Evolutionary conservation across 225 moss, liverwort and hornwort genomes (phyloP).

Genomic region (Lunularia cruciata): DNA sequence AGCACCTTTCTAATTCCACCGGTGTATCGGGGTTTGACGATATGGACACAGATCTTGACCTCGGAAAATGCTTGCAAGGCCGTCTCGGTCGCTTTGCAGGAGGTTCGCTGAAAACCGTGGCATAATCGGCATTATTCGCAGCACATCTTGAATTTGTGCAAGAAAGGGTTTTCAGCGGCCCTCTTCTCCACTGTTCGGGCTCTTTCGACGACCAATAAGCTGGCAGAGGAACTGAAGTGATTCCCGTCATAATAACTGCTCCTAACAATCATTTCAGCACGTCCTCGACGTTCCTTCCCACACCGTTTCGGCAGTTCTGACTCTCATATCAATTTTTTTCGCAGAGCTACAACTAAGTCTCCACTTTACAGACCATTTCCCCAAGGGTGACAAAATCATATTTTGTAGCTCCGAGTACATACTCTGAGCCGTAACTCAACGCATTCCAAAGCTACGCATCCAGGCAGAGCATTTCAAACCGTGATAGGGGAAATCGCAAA

Average conservation of each 20-base stretch:
- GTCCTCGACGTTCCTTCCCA: background rate
- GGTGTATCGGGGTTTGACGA: conserved; percentile 16
- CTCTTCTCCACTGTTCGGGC: conserved; percentile 25
- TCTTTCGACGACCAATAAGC: conserved; percentile 36
- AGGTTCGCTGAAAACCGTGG: conserved; percentile 5
- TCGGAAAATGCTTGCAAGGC: background rate
- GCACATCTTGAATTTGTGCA: conserved; percentile 39
- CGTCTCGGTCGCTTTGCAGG: conserved; percentile 17
- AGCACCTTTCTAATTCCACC: background rate
- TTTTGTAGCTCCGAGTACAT: too few relatives aligned
- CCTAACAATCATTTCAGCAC: background rate
- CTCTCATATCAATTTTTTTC: background rate
- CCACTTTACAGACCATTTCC: too few relatives aligned
- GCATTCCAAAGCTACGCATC: too few relatives aligned
- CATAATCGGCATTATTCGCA: conserved; percentile 24
- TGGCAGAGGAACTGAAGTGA: conserved; percentile 41
- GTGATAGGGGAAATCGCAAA: too few relatives aligned
- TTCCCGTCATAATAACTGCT: conserved; percentile 21
- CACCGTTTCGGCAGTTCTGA: background rate
- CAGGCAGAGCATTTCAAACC: too few relatives aligned
- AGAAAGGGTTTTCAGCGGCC: conserved; percentile 8
- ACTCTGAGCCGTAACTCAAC: too few relatives aligned
- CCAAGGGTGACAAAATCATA: too few relatives aligned
- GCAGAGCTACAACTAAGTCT: too few relatives aligned
- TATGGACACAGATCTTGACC: conserved; percentile 11